phyloP scores from a whole-genome alignment of 1,139 yeast genomes.

The Candida sanyaensis region DNA sequence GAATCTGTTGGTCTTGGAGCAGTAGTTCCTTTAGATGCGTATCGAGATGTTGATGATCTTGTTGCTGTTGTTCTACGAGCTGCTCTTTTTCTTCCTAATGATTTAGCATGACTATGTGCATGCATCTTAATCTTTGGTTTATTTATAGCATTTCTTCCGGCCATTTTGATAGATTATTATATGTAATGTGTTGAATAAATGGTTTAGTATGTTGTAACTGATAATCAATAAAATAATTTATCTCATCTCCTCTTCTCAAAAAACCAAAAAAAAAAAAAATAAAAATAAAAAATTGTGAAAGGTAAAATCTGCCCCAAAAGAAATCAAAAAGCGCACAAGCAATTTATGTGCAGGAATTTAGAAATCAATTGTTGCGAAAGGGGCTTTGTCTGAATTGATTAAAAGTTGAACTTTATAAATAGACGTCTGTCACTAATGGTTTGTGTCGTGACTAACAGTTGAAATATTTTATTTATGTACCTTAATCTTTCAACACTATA shows the following conservation, averaged over 20 bases:
- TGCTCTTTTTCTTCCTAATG: slow-evolving; percentile 60
- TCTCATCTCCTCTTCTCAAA: neutral
- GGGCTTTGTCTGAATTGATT: too few species aligned
- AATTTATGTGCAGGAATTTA: too few species aligned
- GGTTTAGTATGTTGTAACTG: too few species aligned
- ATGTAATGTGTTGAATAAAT: too few species aligned
- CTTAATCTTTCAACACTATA: too few species aligned
- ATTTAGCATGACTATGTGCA: slow-evolving; percentile 54
- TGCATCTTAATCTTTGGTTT: slow-evolving; percentile 69
- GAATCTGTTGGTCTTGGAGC: slow-evolving; percentile 54
- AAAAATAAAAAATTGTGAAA: neutral
- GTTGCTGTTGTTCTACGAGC: slow-evolving; percentile 51
- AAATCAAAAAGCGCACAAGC: too few species aligned
- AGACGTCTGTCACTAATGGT: too few species aligned
- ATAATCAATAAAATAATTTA: neutral
- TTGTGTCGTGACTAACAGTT: too few species aligned
- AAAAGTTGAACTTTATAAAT: too few species aligned
- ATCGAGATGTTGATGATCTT: slow-evolving; percentile 49
- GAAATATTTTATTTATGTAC: too few species aligned
- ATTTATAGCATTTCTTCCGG: slow-evolving; percentile 76
- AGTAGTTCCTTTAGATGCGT: slow-evolving; percentile 27
- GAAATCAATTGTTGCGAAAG: too few species aligned
- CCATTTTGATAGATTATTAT: slow-evolving; percentile 44
- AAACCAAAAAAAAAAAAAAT: neutral
- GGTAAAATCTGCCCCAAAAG: too few species aligned